phyloP scores from a whole-genome alignment of 78 protist genomes.

The Dictyostelium firmibasis region DNA sequence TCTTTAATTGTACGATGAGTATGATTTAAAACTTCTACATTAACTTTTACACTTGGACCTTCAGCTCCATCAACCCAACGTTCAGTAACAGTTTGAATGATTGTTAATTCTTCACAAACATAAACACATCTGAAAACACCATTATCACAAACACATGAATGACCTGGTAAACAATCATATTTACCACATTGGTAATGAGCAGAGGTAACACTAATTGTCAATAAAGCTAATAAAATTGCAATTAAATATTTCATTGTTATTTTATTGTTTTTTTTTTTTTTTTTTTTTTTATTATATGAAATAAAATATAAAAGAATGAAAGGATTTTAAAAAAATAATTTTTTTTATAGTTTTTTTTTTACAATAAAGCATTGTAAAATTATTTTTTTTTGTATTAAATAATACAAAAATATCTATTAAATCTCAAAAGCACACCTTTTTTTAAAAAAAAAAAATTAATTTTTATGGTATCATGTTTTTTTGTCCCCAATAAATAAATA shows the following conservation, averaged over 20 bases:
- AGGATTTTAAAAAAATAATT: too few relatives aligned
- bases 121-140: conserved; percentile 30
- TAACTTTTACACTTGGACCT: conserved; percentile 20
- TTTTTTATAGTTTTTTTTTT: too few relatives aligned
- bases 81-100: conserved; percentile 7
- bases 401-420: too few relatives aligned
- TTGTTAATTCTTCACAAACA: not conserved
- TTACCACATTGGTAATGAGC: conserved; percentile 36
- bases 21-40: conserved; percentile 3
- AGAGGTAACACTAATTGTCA: not conserved
- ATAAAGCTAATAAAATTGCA: conserved; percentile 6
- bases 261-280: too few relatives aligned
- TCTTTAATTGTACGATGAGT: not conserved
- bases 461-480: too few relatives aligned
- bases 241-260: conserved; percentile 12
- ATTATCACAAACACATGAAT: conserved; percentile 26
- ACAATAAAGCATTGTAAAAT: too few relatives aligned
- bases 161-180: not conserved
- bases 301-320: not conserved
- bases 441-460: too few relatives aligned
- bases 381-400: too few relatives aligned
- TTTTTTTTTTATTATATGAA: too few relatives aligned
- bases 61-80: conserved; percentile 34
- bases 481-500: too few relatives aligned
- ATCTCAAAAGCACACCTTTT: too few relatives aligned